A percentile compares a stretch with the other conserved stretches of the same genome.
Evolutionary conservation across 306 rosid genomes (phyloP).

Genomic region (Vachellia pachyceras): DNA sequence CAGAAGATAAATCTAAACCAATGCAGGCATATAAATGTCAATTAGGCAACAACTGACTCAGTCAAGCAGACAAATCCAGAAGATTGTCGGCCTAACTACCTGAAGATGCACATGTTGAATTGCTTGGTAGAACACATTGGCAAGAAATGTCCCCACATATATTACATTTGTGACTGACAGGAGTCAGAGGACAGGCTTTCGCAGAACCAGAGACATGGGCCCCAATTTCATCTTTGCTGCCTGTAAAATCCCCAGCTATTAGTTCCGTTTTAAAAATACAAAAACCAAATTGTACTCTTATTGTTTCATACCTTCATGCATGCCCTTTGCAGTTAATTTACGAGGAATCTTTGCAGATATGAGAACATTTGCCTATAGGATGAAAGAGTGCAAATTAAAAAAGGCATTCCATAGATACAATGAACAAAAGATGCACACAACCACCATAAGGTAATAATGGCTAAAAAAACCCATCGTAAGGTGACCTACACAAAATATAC

Average conservation of each 20-base stretch:
- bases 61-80: conserved; percentile 10
- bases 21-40: not conserved
- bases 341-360: conserved; percentile 34
- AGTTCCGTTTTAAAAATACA: conserved; percentile 42
- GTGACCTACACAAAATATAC: not conserved
- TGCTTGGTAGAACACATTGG: conserved; percentile 46
- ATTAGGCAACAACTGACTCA: not conserved
- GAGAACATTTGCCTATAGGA: conserved; percentile 35
- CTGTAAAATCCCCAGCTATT: conserved; percentile 49
- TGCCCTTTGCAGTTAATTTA: conserved; percentile 36
- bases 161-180: conserved; percentile 38
- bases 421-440: not conserved
- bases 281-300: conserved; percentile 25
- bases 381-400: conserved; percentile 3
- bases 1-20: conserved; percentile 51
- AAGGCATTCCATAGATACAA: not conserved
- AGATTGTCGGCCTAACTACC: conserved; percentile 43
- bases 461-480: not conserved
- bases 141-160: conserved; percentile 43
- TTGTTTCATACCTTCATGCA: conserved; percentile 53
- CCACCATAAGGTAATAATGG: not conserved
- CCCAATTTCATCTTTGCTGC: conserved; percentile 32
- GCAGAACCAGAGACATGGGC: conserved; percentile 40
- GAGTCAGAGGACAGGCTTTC: conserved; percentile 30
- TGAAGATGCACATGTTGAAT: conserved; percentile 43